Evolutionary conservation across 2,329 filamentous ascomycete genomes (phyloP), one percentile per base, ranked within the genome.

Genomic region (Fusarium chlamydosporum): DNA sequence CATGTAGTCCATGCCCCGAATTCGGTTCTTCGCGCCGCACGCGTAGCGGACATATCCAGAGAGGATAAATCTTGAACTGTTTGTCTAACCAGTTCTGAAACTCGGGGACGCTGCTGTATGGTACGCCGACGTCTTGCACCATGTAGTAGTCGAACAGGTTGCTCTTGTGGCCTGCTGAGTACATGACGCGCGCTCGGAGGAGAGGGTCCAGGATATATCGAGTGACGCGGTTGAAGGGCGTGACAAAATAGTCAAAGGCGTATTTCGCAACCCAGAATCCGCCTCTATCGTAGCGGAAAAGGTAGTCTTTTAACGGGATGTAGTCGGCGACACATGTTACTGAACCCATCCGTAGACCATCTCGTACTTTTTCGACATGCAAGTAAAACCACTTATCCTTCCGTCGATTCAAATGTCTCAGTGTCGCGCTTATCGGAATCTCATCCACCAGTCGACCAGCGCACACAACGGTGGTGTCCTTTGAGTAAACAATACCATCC

Each of bases 341-440:
- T 40, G 35, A 69, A 42, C 57, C 67, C 41, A 50, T 47, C 11
- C 58, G 48, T 20, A 80, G 65, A 43, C 68, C 61, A 60, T 76
- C 77, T 63, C 76, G 70, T 37, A 77, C 74, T n/a, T 82, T 77
- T 67, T 87, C 78, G 2, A 86, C 90, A 67, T 91, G 90, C 4
- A 93, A 79, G 62, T 92, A 93, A 74, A 92, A 92, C 92, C 91
- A 94, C 1, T 89, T 87, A 68, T 94, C 91, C 6, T 76, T 77
- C 0, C 85, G 79, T 12, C 85, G 81, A n/a, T 84, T 85, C 76
- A 92, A 91, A 0, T 75, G 80, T 26, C 78, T 79, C 1, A 79
- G 71, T 43, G 74, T 75, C 4, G 66, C 61, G 2, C 76, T 78
- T 0, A 74, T 56, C 0, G 82, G 82, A 0, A 82, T 63, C 0